phyloP scores from a whole-genome alignment of 148 eudicot genomes.

The Drosera capensis region DNA sequence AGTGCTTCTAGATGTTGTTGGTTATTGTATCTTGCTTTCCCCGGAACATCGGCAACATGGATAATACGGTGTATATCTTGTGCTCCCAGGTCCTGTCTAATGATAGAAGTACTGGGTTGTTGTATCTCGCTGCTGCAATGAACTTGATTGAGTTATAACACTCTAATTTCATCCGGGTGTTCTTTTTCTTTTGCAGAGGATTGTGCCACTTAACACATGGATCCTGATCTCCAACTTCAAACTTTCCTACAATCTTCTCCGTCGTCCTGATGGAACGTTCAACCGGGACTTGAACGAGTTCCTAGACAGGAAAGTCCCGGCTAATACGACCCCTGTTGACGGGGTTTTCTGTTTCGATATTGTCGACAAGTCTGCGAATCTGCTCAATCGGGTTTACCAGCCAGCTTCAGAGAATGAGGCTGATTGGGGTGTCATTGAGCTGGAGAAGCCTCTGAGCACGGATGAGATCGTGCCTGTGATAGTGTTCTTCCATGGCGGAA shows the following conservation, averaged over 20 bases:
- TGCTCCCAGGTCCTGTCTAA: too few relatives aligned
- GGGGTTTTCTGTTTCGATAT: not conserved
- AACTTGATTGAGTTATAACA: not conserved
- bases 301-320: not conserved
- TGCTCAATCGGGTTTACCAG: not conserved
- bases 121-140: too few relatives aligned
- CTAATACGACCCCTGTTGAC: not conserved
- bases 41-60: too few relatives aligned
- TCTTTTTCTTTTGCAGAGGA: not conserved
- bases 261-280: not conserved
- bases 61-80: too few relatives aligned
- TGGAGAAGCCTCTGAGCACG: conserved; percentile 2
- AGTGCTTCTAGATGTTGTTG: too few relatives aligned
- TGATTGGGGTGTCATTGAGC: not conserved
- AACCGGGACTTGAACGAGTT: not conserved
- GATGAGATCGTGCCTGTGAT: not conserved
- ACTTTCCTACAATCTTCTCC: not conserved
- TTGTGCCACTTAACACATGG: not conserved
- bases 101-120: too few relatives aligned
- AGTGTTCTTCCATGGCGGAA: not conserved
- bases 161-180: not conserved
- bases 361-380: not conserved
- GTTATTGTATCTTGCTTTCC: too few relatives aligned
- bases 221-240: not conserved
- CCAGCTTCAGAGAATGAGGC: not conserved